Evolutionary conservation across 202 grass and related monocot species (phyloP).

Genomic region (Carex arenaria): DNA sequence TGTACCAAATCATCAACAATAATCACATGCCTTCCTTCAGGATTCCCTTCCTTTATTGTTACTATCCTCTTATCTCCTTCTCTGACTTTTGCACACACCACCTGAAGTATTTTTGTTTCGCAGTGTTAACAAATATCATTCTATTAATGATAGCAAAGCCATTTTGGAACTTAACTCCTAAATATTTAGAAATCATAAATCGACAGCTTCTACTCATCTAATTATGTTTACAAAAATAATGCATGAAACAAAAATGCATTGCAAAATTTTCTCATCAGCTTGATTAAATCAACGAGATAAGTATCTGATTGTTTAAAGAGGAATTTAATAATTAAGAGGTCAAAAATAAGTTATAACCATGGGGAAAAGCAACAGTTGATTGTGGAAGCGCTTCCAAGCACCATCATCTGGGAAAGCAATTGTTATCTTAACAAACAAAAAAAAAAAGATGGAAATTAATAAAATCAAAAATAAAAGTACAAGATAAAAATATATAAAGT

Average conservation of each 20-base stretch:
- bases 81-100: conserved; percentile 83
- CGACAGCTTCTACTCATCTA: background rate
- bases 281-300: background rate
- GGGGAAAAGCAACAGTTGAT: conserved; percentile 56
- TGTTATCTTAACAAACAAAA: conserved; percentile 42
- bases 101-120: conserved; percentile 28
- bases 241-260: background rate
- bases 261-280: background rate
- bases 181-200: background rate
- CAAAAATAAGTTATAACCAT: conserved; percentile 37
- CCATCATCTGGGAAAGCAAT: conserved; percentile 98
- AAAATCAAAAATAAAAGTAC: background rate
- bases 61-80: conserved; percentile 89
- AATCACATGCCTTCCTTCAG: conserved; percentile 60
- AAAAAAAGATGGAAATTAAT: background rate
- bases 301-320: no score
- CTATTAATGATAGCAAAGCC: background rate
- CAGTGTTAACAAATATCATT: background rate
- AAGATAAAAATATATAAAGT: background rate
- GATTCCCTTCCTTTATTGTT: conserved; percentile 73
- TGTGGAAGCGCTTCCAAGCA: conserved; percentile 97
- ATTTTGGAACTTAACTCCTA: background rate
- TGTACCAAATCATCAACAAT: conserved; percentile 98
- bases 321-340: background rate
- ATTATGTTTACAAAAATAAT: no score